phyloP scores from a whole-genome alignment of 1,284 basidiomycete species.

The Trichosporon sp. region DNA sequence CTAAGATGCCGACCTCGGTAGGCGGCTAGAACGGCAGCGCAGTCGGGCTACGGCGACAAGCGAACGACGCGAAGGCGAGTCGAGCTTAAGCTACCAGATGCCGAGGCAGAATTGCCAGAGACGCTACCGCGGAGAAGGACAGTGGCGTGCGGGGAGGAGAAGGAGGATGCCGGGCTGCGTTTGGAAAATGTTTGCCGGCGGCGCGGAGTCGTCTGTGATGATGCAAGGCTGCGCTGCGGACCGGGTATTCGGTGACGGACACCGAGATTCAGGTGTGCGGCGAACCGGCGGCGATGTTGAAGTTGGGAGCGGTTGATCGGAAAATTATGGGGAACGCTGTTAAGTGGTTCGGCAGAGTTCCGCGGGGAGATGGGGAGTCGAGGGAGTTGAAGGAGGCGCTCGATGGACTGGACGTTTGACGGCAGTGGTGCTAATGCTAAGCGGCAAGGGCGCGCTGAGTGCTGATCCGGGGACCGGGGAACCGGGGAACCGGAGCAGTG shows the following conservation, averaged over 20 bases:
- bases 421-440: background rate
- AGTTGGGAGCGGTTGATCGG: background rate
- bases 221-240: background rate
- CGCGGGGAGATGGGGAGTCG: background rate
- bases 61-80: background rate
- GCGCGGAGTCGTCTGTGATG: background rate
- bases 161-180: background rate
- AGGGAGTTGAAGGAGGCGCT: background rate
- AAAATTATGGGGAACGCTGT: background rate
- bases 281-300: background rate
- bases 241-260: background rate
- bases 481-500: background rate
- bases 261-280: background rate
- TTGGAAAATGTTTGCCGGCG: background rate
- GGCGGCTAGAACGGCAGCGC: background rate
- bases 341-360: conserved; percentile 1
- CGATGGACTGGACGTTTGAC: background rate
- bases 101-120: background rate
- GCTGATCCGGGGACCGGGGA: background rate
- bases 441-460: background rate
- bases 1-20: background rate
- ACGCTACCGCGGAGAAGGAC: background rate
- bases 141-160: background rate
- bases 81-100: background rate
- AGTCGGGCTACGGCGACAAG: background rate